Percentiles rank a stretch among this genome's conserved stretches.
Evolutionary conservation across 148 eudicot genomes (phyloP).

Genomic region (Rhododendron mucronatum): DNA sequence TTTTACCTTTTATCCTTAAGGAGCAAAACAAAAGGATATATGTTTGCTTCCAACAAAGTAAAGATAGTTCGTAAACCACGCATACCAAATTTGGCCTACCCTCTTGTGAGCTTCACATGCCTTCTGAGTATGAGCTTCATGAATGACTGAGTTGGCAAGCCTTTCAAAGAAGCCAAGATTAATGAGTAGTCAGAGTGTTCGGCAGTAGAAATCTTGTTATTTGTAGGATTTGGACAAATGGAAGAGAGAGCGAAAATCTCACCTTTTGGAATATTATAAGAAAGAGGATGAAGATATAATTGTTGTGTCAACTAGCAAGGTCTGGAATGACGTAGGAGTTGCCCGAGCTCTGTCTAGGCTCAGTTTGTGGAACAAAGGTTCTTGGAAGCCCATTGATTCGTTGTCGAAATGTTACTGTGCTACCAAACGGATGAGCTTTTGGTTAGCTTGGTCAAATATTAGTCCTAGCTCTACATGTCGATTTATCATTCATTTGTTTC

Average conservation of each 20-base stretch:
- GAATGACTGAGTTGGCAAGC: conserved; percentile 1
- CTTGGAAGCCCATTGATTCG: neutral
- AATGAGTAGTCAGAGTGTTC: neutral
- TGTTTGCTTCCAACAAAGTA: neutral
- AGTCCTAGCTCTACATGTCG: neutral
- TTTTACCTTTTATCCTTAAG: neutral
- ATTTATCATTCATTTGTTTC: neutral
- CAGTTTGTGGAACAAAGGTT: neutral
- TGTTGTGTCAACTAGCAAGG: neutral
- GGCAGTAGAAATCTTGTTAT: neutral
- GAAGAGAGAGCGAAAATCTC: neutral
- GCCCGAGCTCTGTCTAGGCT: neutral
- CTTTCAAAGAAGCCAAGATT: neutral
- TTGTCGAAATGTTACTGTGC: neutral
- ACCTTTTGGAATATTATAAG: neutral
- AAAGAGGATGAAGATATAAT: neutral
- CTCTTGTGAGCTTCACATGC: neutral
- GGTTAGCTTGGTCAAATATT: neutral
- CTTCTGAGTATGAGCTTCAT: neutral
- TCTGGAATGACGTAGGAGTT: neutral
- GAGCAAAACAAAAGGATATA: neutral
- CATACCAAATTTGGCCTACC: neutral
- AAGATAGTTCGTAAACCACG: neutral
- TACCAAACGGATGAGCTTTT: neutral
- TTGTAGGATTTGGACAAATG: neutral